Evolutionary conservation across 305 asterid species (phyloP).

Genomic region (Fraxinus albicans): DNA sequence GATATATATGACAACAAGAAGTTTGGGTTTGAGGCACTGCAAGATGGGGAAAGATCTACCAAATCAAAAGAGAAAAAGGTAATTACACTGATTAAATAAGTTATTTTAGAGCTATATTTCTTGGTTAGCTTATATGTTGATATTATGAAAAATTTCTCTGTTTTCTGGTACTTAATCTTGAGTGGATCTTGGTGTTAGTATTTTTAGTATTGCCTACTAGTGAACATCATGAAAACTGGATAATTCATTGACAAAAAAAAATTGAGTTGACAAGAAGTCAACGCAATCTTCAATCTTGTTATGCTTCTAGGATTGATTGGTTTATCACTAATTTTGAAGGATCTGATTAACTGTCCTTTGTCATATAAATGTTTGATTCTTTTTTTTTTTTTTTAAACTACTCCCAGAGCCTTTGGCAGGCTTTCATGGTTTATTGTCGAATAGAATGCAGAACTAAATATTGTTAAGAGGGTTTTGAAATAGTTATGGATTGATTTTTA

Average conservation of each 20-base stretch:
- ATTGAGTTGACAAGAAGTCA: background rate
- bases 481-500: background rate
- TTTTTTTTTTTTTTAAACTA: background rate
- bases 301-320: background rate
- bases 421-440: background rate
- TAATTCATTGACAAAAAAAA: background rate
- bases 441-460: background rate
- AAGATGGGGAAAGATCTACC: constrained; percentile 24
- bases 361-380: background rate
- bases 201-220: background rate
- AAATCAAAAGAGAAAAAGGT: constrained; percentile 45
- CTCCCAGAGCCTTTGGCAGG: background rate
- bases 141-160: background rate
- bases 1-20: constrained; percentile 42
- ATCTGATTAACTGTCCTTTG: background rate
- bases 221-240: background rate
- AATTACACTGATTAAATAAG: background rate
- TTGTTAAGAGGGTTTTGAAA: background rate
- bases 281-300: background rate
- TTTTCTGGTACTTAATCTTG: background rate
- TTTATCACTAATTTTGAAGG: background rate
- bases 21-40: constrained; percentile 41
- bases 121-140: background rate
- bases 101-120: background rate
- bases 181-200: background rate